Base-by-base conservation (phyloP, 1,139 yeast species). In the Geotrichum histeridarum region DNA sequence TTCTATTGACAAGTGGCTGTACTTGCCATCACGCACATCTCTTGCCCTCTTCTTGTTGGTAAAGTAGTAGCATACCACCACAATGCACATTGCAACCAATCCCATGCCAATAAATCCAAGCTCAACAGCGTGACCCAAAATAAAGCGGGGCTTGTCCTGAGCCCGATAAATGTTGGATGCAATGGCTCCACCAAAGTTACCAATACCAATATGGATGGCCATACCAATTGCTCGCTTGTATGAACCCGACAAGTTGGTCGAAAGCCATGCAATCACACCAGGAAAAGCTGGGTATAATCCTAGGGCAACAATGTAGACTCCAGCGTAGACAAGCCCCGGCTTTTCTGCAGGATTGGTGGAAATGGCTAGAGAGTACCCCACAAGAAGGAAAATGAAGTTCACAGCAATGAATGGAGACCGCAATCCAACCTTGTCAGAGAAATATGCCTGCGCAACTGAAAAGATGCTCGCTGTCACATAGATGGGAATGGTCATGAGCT, bases 201-300 rank as follows among this genome's bases (percentile, higher is more conserved):
- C 78, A 39, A 73, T 54, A 2, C 76, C 75, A 48, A 74, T 71
- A 50, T 73, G 76, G 44, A 71, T 63, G 5, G 75, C 77, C 68
- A 71, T 70, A 2, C 72, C 75, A 44, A 73, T 67, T 1, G 75
- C 75, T 49, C 77, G 66, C 56, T 72, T 74, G 59, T 64, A 66
- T 3, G 66, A 65, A 12, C 72, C 73, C 2, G 74, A 64, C 44
- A 73, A 61, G 54, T 75, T 74, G 55, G 67, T 72, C 1, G 74
- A 65, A 42, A 66, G 62, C 77, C 77, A 74, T 4, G 74, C 64
- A 39, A 73, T 65, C 30, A 66, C 61, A 14, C 69, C 65, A 6
- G 77, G 76, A 55, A 71, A 69, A 1, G 70, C 69, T 2, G 74
- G 65, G 55, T 69, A 73, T 12, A 69, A 55, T 1, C 76, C 77